Evolutionary conservation across 2,329 filamentous ascomycete species (phyloP), one percentile per base, ranked within the genome.

Genomic region (Diplocarpon mali): DNA sequence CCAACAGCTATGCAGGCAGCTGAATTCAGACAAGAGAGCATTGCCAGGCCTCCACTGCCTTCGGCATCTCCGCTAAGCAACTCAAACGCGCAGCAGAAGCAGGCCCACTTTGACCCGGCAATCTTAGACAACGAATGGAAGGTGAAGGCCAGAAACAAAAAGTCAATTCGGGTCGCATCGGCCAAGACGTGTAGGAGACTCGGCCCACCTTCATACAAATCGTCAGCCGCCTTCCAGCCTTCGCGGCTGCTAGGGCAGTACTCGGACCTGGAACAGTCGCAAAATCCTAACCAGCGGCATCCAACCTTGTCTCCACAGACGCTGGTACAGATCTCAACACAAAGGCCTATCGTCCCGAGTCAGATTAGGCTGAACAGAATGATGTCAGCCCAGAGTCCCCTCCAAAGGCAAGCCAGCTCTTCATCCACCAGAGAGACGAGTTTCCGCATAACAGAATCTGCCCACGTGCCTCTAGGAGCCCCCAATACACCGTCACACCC

Each of bases 21-120:
- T 31, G 35, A 31, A 14, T 15, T 27, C n/a, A 38, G 5, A 28
- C 35, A 15, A 36, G 28, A 24, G 14, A 35, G 12, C 24, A 6
- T 10, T 8, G 13, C 15, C 10, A 34, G 6, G 15, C 11, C 35
- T 11, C 37, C 28, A 35, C 41, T 5, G 17, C 27, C 4, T 31
- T 10, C 35, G 10, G 11, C 11, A 32, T 31, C 16, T 14, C 28
- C 30, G 16, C 10, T 13, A 37, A 40, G 28, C 10, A 13, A 28
- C 14, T 12, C 20, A 32, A 27, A 36, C 15, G n/a, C 11, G 14
- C 24, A 36, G 29, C 13, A 16, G 15, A 56, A 56, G 37, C 50
- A 31, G 36, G 53, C 57, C 9, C 48, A 43, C 17, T 58, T 53
- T 48, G 48, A 45, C 31, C 20, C 50, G 9, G 36, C 48, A 10